Percentiles rank a stretch among this genome's conserved stretches.
phyloP scores from a whole-genome alignment of 768 basidiomycete genomes.

The Leccinum arenicola region DNA sequence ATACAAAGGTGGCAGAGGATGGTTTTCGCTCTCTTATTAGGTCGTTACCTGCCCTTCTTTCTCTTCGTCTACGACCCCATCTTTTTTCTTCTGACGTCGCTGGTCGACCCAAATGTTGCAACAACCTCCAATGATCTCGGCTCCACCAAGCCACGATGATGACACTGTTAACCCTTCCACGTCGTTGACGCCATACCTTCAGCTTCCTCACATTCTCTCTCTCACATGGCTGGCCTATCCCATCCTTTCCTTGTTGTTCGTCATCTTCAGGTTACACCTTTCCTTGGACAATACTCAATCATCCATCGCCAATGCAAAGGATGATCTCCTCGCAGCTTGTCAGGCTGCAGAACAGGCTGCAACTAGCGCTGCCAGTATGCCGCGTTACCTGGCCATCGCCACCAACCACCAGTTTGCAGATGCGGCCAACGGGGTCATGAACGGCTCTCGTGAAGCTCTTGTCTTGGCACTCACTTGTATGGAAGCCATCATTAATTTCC shows the following conservation, averaged over 20 bases:
- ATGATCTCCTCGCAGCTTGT: constrained; percentile 78
- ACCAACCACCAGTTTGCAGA: constrained; percentile 78
- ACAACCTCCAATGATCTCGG: constrained; percentile 25
- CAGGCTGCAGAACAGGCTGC: constrained; percentile 82
- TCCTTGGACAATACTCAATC: constrained; percentile 69
- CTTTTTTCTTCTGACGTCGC: constrained; percentile 30
- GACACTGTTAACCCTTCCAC: constrained; percentile 37
- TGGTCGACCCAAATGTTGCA: constrained; percentile 37
- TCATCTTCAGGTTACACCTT: constrained; percentile 77
- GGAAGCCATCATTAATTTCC: constrained; percentile 88
- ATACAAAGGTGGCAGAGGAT: constrained; percentile 24
- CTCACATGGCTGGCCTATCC: constrained; percentile 91
- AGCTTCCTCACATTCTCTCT: constrained; percentile 78
- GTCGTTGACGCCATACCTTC: constrained; percentile 76
- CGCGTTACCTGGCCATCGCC: constrained; percentile 82
- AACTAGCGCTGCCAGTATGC: constrained; percentile 79
- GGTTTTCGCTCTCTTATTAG: constrained; percentile 13
- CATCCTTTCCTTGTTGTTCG: constrained; percentile 82
- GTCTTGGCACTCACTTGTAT: constrained; percentile 75
- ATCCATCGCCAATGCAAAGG: constrained; percentile 67
- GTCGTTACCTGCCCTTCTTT: constrained; percentile 9
- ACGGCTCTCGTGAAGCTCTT: constrained; percentile 71
- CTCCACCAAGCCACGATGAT: constrained; percentile 60
- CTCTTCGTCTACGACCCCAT: constrained; percentile 11
- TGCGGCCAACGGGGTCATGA: constrained; percentile 75